A percentile compares a stretch with the other conserved stretches of the same genome.
Evolutionary conservation across 768 basidiomycete species (phyloP).

Genomic region (Pleurotus djamor): DNA sequence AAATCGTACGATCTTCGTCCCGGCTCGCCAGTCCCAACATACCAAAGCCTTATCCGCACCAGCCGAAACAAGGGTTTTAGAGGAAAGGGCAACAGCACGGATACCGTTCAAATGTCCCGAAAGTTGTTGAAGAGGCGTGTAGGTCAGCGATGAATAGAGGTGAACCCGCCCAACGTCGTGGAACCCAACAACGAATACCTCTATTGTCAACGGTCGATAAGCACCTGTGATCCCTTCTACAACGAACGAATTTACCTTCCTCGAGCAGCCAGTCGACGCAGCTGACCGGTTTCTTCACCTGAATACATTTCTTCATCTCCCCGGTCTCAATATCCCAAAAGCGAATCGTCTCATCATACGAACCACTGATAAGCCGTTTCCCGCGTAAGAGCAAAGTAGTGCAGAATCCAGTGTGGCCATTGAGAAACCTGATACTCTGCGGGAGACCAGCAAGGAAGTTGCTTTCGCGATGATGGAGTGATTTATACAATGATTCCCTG

Average conservation of each 20-base stretch:
- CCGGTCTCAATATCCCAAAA: conserved; percentile 83
- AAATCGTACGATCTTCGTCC: conserved; percentile 86
- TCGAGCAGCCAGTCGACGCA: conserved; percentile 86
- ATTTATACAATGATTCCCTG: conserved; percentile 67
- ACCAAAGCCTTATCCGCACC: conserved; percentile 75
- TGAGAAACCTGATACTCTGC: conserved; percentile 74
- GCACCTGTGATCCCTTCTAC: neutral
- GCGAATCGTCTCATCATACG: conserved; percentile 89
- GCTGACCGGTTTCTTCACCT: conserved; percentile 88
- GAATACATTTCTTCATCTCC: conserved; percentile 68
- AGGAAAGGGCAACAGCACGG: conserved; percentile 83
- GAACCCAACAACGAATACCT: conserved; percentile 91
- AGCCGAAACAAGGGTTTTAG: conserved; percentile 84
- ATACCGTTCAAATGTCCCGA: conserved; percentile 89
- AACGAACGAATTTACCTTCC: conserved; percentile 46
- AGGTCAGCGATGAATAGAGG: conserved; percentile 83
- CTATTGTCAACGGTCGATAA: conserved; percentile 25
- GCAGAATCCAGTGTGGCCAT: conserved; percentile 85
- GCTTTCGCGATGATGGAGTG: conserved; percentile 80
- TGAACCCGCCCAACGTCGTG: conserved; percentile 93
- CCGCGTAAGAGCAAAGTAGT: conserved; percentile 78
- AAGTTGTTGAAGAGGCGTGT: conserved; percentile 79
- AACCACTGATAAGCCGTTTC: conserved; percentile 83
- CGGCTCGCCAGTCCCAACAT: conserved; percentile 89
- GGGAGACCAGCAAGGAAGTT: conserved; percentile 79